phyloP scores from a whole-genome alignment of 1,284 basidiomycete species.

The Exobasidium rhododendri region DNA sequence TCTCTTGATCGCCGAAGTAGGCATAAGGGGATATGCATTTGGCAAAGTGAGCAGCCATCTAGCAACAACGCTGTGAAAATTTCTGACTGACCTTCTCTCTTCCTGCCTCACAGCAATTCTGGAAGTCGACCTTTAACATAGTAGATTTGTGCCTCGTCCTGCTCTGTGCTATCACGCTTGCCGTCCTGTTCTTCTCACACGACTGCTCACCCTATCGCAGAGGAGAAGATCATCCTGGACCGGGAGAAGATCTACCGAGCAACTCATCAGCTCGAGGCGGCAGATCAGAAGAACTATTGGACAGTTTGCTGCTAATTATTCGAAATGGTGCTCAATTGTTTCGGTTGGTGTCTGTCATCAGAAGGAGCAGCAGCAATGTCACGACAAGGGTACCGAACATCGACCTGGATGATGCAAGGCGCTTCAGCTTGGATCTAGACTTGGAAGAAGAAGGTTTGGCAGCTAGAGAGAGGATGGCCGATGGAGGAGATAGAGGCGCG shows the following conservation, averaged over 20 bases:
- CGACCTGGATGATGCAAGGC: slow-evolving; percentile 38
- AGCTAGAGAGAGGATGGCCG: slow-evolving; percentile 47
- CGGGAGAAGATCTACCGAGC: slow-evolving; percentile 16
- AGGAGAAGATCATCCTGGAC: slow-evolving; percentile 16
- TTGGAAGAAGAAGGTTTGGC: slow-evolving; percentile 49
- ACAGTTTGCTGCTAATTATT: slow-evolving; percentile 48
- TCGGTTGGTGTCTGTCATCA: slow-evolving; percentile 47
- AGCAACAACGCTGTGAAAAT: background rate
- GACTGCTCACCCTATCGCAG: slow-evolving; percentile 48
- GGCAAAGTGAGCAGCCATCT: slow-evolving; percentile 29
- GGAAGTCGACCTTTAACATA: slow-evolving; percentile 52
- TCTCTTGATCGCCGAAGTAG: slow-evolving; percentile 48
- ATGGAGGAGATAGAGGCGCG: slow-evolving; percentile 35
- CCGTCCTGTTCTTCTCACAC: slow-evolving; percentile 50
- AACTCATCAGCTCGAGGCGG: slow-evolving; percentile 25
- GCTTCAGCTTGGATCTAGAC: slow-evolving; percentile 48
- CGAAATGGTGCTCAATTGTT: slow-evolving; percentile 49
- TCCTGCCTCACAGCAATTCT: slow-evolving; percentile 38
- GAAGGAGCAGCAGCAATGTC: slow-evolving; percentile 42
- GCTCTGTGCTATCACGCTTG: slow-evolving; percentile 46
- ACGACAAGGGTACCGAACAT: slow-evolving; percentile 41
- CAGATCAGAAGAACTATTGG: slow-evolving; percentile 47
- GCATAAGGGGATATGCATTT: slow-evolving; percentile 44
- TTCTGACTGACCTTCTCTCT: background rate
- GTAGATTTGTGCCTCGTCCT: slow-evolving; percentile 48